Base-by-base conservation (phyloP, 768 basidiomycete genomes). In the Chalciporus piperatus region DNA sequence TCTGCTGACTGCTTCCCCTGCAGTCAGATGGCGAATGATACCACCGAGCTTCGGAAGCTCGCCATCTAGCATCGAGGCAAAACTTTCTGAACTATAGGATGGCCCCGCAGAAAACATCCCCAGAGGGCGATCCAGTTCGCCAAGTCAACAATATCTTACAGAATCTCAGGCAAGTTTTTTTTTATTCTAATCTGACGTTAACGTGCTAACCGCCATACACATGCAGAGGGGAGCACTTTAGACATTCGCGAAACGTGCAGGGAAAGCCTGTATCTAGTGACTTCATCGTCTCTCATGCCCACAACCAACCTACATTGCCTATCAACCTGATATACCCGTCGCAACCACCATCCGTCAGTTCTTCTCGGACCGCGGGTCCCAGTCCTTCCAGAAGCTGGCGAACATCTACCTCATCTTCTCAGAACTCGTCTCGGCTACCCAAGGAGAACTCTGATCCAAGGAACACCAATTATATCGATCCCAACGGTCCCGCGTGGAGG, bases 151-250 rank as follows among this genome's bases (percentile, higher is more conserved):
- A 50, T 32, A 61, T 69, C 52, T 39, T 69, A 42, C 66, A 56
- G 37, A 64, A 52, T 20, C 62, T 69, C 8, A 60, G 68, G 68
- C 61, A 7, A 44, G 67, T 44, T 41, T 13, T 19, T n/a, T 41
- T 17, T 16, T 39, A 41, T 23, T 20, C 10, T 20, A 23, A 20
- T 13, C 40, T 13, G 20, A 20, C 13, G 12, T 23, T 20, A 22
- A 27, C 47, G 43, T 51, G 9, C n/a, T 12, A 20, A 48, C 27
- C 27, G 19, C 22, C 6, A 20, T 19, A 12, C 32, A 4, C 45
- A 38, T 27, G 4, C 52, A 89, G 87, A 62, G 87, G 85, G 10
- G 87, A 90, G 63, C 83, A 89, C 39, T 87, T 84, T 51, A 76
- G 86, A 47, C 87, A 79, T 54, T 59, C 70, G 32, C 83, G 81